A percentile compares a stretch with the other conserved stretches of the same genome.
Conservation (phyloP, 1,139 yeast genomes). For the Williopsis jadinii region DNA sequence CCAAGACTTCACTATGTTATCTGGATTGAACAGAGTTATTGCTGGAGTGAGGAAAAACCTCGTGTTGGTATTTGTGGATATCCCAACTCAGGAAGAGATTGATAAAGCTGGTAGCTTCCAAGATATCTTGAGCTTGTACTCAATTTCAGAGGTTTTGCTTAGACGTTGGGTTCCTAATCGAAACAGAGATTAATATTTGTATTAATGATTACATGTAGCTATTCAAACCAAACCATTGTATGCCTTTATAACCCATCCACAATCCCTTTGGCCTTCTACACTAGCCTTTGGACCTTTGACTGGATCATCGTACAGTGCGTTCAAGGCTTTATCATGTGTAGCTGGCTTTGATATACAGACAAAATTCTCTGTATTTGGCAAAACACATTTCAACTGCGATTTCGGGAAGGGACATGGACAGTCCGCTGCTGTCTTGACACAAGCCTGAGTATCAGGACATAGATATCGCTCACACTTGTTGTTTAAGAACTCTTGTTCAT, state of each 20-base stretch:
- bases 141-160: slow-evolving; percentile 58
- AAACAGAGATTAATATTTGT: slow-evolving; percentile 52
- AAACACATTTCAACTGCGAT: slow-evolving; percentile 72
- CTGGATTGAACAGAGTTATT: slow-evolving; percentile 70
- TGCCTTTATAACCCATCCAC: slow-evolving; percentile 67
- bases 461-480: slow-evolving; percentile 58
- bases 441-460: slow-evolving; percentile 75
- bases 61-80: slow-evolving; percentile 59
- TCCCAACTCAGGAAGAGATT: slow-evolving; percentile 35
- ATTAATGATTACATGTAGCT: neutral
- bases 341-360: slow-evolving; percentile 82
- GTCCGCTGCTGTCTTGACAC: slow-evolving; percentile 61
- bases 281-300: slow-evolving; percentile 47
- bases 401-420: slow-evolving; percentile 92
- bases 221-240: slow-evolving; percentile 34
- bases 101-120: slow-evolving; percentile 25
- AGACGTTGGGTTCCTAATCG: slow-evolving; percentile 81
- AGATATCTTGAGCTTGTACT: slow-evolving; percentile 34
- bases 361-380: slow-evolving; percentile 58
- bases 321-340: slow-evolving; percentile 28
- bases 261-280: slow-evolving; percentile 53
- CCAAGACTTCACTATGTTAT: slow-evolving; percentile 54
- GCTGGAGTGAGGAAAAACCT: slow-evolving; percentile 82
- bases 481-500: slow-evolving; percentile 32
- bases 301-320: slow-evolving; percentile 39